These are phyloP conservation scores for Isatis lusitanica DNA, from an alignment of 441 rosid species.

Conservation along the genomic window DNA sequence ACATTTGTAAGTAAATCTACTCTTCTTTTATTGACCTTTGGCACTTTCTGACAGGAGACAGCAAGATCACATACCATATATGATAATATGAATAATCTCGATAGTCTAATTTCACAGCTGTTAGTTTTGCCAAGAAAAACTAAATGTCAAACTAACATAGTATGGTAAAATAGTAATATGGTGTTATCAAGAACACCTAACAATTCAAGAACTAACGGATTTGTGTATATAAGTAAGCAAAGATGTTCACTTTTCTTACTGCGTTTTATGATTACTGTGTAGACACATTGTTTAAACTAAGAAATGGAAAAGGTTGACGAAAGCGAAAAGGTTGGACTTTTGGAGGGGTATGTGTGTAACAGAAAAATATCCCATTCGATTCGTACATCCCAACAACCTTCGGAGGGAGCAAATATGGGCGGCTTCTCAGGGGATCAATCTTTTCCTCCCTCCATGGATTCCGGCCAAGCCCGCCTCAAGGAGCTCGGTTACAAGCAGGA, in stretches of 20 bases:
- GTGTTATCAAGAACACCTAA: neutral
- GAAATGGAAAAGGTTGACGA: neutral
- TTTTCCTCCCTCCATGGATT: constrained; percentile 38
- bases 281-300: neutral
- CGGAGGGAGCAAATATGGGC: constrained; percentile 1
- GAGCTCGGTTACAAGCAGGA: constrained; percentile 98
- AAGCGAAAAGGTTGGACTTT: constrained; percentile 7
- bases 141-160: neutral
- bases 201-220: neutral
- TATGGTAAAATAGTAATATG: neutral
- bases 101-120: neutral
- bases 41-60: neutral
- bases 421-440: constrained; percentile 18
- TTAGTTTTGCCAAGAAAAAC: neutral
- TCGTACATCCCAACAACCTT: constrained; percentile 7
- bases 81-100: neutral
- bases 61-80: neutral
- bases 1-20: constrained; percentile 8
- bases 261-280: too few species aligned
- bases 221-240: neutral
- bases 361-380: neutral
- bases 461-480: constrained; percentile 72
- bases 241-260: too few species aligned
- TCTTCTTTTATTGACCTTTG: neutral
- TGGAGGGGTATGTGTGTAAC: constrained; percentile 3